Conservation (phyloP, 108 stramenopile genomes). For the Cyclotella cryptica region DNA sequence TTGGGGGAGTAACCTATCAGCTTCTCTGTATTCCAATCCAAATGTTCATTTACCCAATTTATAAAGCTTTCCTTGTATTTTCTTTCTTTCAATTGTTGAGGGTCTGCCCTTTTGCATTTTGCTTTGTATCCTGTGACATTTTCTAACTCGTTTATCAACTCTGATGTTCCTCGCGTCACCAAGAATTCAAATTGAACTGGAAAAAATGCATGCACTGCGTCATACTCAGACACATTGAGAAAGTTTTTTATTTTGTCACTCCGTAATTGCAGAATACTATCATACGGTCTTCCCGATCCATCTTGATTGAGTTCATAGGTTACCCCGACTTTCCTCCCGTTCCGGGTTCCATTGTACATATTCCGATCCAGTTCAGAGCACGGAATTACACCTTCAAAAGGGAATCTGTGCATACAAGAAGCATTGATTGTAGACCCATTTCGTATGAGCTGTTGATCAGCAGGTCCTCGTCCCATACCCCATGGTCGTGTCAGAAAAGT, state of each 20-base stretch:
- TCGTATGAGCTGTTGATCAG: conserved; percentile 36
- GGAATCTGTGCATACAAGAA: conserved; percentile 37
- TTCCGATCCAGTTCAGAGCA: conserved; percentile 40
- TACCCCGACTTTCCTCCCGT: conserved; percentile 24
- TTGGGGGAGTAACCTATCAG: conserved; percentile 44
- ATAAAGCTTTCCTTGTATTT: conserved; percentile 41
- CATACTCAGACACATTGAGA: conserved; percentile 25
- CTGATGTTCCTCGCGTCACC: conserved; percentile 24
- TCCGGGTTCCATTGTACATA: conserved; percentile 25
- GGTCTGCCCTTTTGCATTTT: conserved; percentile 40
- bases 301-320: conserved; percentile 55
- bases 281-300: conserved; percentile 45
- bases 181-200: conserved; percentile 57
- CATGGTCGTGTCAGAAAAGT: conserved; percentile 55
- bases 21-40: conserved; percentile 62
- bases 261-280: conserved; percentile 55
- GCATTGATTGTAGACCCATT: conserved; percentile 16
- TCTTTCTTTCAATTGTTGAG: conserved; percentile 16
- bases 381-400: conserved; percentile 27
- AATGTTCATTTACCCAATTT: conserved; percentile 54
- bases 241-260: conserved; percentile 66
- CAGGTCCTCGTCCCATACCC: conserved; percentile 44
- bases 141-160: conserved; percentile 46
- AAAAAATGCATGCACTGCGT: conserved; percentile 31
- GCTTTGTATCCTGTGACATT: conserved; percentile 40